Evolutionary conservation across 2,329 filamentous ascomycete genomes (phyloP).

Genomic region (Periconia sp.): DNA sequence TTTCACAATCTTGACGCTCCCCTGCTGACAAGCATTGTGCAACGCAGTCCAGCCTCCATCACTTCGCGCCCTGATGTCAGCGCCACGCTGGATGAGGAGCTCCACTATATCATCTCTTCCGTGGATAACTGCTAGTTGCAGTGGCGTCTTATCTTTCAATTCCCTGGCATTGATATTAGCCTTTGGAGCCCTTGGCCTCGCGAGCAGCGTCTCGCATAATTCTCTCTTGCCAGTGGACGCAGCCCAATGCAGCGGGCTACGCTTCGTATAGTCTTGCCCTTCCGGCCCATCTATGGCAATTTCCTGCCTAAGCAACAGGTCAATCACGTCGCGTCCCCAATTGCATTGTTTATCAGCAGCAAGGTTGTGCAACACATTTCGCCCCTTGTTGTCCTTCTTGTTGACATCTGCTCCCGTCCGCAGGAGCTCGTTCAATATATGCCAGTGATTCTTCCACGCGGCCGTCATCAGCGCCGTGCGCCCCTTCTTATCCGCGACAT

Average conservation of each 20-base stretch:
- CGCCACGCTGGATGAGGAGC: slow-evolving; percentile 35
- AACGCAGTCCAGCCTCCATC: slow-evolving; percentile 43
- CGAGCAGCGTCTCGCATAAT: slow-evolving; percentile 57
- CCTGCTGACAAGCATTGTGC: slow-evolving; percentile 44
- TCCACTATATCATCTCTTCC: slow-evolving; percentile 45
- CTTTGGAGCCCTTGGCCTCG: slow-evolving; percentile 27
- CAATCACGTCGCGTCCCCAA: slow-evolving; percentile 55
- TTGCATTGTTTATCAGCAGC: slow-evolving; percentile 52
- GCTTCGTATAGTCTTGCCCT: slow-evolving; percentile 53
- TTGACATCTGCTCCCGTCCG: slow-evolving; percentile 47
- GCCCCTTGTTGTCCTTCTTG: slow-evolving; percentile 38
- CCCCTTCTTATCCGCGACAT: slow-evolving; percentile 44
- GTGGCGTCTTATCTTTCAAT: slow-evolving; percentile 42
- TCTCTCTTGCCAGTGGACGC: slow-evolving; percentile 62
- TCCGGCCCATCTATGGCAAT: slow-evolving; percentile 49
- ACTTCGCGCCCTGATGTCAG: slow-evolving; percentile 40
- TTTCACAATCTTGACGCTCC: slow-evolving; percentile 37
- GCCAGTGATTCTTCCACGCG: slow-evolving; percentile 41
- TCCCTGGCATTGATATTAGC: slow-evolving; percentile 44
- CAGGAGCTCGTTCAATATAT: slow-evolving; percentile 44
- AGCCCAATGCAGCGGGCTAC: slow-evolving; percentile 64
- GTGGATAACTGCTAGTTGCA: slow-evolving; percentile 43
- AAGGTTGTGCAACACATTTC: slow-evolving; percentile 45
- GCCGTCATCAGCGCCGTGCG: slow-evolving; percentile 47
- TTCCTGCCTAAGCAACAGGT: slow-evolving; percentile 46